Conservation (phyloP, 257 asterid species). For the Ligustrum vulgare region DNA sequence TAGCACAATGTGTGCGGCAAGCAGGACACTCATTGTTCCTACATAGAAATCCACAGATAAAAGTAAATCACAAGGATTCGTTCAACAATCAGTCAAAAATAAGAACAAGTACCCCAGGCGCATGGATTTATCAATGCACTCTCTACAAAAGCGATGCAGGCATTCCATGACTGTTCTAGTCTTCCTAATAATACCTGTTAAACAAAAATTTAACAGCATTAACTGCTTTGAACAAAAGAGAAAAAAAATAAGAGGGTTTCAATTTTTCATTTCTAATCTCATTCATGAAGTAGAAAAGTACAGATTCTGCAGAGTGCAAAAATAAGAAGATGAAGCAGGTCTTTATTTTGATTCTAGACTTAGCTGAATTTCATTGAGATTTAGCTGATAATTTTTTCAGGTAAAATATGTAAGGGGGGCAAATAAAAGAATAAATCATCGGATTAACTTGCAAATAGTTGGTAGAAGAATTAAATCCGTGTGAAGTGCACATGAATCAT, state of each 20-base stretch:
- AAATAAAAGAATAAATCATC: neutral
- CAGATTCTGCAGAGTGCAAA: constrained; percentile 15
- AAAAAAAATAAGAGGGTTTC: constrained; percentile 11
- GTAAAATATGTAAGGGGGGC: neutral
- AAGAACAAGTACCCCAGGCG: constrained; percentile 74
- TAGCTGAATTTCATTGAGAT: neutral
- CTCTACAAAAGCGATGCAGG: constrained; percentile 98
- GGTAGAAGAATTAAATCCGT: neutral
- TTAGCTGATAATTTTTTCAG: neutral
- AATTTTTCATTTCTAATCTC: constrained; percentile 9
- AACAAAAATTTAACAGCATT: constrained; percentile 19
- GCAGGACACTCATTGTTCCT: constrained; percentile 99
- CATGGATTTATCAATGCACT: constrained; percentile 99
- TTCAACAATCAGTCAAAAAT: constrained; percentile 16
- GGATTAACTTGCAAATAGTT: neutral
- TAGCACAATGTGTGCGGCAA: constrained; percentile 99
- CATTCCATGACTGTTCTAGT: constrained; percentile 99
- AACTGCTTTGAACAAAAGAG: constrained; percentile 8
- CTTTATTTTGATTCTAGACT: constrained; percentile 8
- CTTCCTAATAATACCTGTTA: constrained; percentile 89
- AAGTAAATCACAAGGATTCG: constrained; percentile 19
- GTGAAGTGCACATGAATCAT: neutral
- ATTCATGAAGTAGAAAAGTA: constrained; percentile 3
- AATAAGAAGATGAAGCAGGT: constrained; percentile 20
- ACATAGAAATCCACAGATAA: constrained; percentile 29